A percentile compares a stretch with the other conserved stretches of the same genome.
Evolutionary conservation across 495 filamentous ascomycete genomes (phyloP).

Genomic region (Talaromyces proteolyticus): DNA sequence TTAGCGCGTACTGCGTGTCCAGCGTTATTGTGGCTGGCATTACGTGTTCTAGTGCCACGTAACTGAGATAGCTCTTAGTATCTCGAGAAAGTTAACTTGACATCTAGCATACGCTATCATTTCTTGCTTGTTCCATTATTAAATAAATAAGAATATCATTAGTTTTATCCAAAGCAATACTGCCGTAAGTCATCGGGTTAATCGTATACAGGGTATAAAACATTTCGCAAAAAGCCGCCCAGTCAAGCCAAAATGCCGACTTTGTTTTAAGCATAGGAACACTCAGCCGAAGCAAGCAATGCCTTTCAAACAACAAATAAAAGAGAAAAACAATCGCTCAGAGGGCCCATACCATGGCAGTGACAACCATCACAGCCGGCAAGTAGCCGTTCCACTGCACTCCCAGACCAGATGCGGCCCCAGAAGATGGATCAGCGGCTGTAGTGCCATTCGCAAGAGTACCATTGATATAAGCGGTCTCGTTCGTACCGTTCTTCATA

Average conservation of each 20-base stretch:
- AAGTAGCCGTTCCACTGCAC: constrained; percentile 18
- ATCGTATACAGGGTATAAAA: not conserved
- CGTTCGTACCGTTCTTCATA: constrained; percentile 61
- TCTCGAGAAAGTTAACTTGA: no score
- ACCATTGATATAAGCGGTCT: constrained; percentile 76
- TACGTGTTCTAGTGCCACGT: no score
- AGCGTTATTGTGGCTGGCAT: no score
- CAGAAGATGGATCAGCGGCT: constrained; percentile 33
- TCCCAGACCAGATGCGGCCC: constrained; percentile 6
- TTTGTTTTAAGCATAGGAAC: no score
- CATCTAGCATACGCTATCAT: not conserved
- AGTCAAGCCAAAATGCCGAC: not conserved
- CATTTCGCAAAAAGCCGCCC: not conserved
- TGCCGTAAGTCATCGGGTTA: not conserved
- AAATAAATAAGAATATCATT: not conserved
- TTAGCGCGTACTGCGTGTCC: no score
- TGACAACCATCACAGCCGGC: constrained; percentile 29
- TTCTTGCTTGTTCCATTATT: not conserved
- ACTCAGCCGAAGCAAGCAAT: no score
- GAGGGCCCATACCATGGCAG: constrained; percentile 6
- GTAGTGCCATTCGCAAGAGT: constrained; percentile 83
- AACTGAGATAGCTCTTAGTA: no score
- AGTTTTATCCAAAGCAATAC: no score
- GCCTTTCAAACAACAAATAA: not conserved
- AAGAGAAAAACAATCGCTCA: not conserved